Evolutionary conservation across 495 filamentous ascomycete genomes (phyloP), one percentile per base, ranked within the genome.

Genomic region (Trichoderma parareesei): DNA sequence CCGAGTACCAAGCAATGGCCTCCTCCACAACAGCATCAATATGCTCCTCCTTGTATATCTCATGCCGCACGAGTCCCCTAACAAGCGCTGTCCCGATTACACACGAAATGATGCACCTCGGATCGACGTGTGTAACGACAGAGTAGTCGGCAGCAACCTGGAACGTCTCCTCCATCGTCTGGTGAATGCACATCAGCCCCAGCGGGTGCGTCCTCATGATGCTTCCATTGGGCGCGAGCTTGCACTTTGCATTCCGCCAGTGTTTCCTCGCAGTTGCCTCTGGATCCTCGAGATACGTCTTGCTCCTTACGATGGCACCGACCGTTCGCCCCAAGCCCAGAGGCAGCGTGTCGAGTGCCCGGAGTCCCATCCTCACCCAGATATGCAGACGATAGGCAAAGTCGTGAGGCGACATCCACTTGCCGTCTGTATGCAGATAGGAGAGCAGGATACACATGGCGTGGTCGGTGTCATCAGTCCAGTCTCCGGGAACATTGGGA

Each of bases 391-490:
- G 71, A 14, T n/a, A 43, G 4, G 79, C 78, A 59, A 81, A 71
- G 68, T 76, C 77, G 2, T 37, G 65, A 55, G 27, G 76, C 67
- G 44, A 41, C 16, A 33, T 41, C 27, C 61, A 14, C 7, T 44
- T 5, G 13, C 76, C 72, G 11, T 69, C 68, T 53, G 53, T 49
- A 61, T 78, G 77, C 1, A 82, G 69, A 64, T 74, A 81, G 18
- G 74, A 69, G 16, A 82, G 70, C 6, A 82, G 38, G 16, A 82
- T 69, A 0, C 80, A 68, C 0, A 81, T 70, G 11, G 77, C 71
- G 65, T 82, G 79, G 67, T 82, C 79, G 11, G 79, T 82, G 67
- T 82, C 79, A 66, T 82, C 79, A n/a, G 79, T 82, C 79, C 79
- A 82, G 64, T 77, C 72, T 48, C 72, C 73, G 3, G 66, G 65